A percentile compares a stretch with the other conserved stretches of the same genome.
Conservation (phyloP, 352 stramenopile species). For the Pythium myriotylum region DNA sequence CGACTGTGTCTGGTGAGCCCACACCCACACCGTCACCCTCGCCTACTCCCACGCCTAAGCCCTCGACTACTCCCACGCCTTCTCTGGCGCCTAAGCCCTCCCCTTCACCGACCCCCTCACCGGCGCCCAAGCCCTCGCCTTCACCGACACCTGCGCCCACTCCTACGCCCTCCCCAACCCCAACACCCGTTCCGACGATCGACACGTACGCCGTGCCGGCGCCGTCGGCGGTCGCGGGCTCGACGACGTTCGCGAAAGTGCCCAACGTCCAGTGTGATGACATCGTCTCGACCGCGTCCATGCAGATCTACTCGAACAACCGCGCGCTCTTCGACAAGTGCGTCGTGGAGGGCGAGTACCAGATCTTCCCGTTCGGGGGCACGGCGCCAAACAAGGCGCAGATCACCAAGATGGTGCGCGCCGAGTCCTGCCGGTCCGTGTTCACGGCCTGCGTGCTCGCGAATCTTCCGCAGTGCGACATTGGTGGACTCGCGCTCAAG, state of each 20-base stretch:
- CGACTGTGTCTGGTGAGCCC: too few relatives aligned
- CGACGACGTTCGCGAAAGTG: constrained; percentile 48
- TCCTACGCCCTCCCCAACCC: too few relatives aligned
- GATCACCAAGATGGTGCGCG: constrained; percentile 51
- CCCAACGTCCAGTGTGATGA: constrained; percentile 42
- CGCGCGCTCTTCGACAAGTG: constrained; percentile 59
- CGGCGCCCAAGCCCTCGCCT: too few relatives aligned
- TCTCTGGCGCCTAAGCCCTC: too few relatives aligned
- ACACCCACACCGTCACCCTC: too few relatives aligned
- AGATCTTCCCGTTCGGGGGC: constrained; percentile 64
- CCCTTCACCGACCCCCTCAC: too few relatives aligned
- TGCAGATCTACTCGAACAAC: constrained; percentile 63
- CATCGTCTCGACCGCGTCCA: constrained; percentile 43
- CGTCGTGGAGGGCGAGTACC: constrained; percentile 54
- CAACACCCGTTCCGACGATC: background rate
- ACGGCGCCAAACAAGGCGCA: constrained; percentile 44
- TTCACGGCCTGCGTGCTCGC: constrained; percentile 54
- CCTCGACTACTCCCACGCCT: too few relatives aligned
- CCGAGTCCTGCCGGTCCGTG: constrained; percentile 48
- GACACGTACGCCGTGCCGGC: constrained; percentile 32
- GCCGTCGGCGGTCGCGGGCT: constrained; percentile 41
- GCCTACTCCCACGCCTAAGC: too few relatives aligned
- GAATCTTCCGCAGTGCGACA: constrained; percentile 53
- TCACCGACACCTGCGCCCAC: too few relatives aligned
- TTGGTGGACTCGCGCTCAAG: constrained; percentile 53